Conservation (phyloP, 192 early-diverging fungal species). For the Backusella westeae region DNA sequence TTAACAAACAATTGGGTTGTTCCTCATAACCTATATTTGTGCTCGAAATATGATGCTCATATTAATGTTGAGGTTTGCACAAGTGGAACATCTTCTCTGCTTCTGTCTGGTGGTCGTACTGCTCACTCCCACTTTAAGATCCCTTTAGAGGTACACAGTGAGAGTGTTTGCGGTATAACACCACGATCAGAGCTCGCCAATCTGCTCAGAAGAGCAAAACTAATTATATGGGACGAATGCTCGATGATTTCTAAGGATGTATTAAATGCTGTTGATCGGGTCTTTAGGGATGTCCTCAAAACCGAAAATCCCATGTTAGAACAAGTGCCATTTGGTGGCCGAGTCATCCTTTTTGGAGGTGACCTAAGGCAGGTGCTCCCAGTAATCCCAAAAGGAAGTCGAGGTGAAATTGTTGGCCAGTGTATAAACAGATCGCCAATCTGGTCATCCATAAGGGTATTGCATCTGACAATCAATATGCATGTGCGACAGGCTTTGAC, state of each 20-base stretch:
- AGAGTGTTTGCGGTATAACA: not conserved
- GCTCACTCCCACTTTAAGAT: constrained; percentile 36
- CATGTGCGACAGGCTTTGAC: not conserved
- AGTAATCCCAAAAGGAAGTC: constrained; percentile 19
- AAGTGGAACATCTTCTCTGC: constrained; percentile 33
- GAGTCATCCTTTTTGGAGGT: not conserved
- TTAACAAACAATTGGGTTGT: too few relatives aligned
- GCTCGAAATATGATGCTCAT: too few relatives aligned
- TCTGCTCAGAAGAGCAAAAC: constrained; percentile 13
- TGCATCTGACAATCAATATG: constrained; percentile 13
- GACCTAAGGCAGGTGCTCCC: constrained; percentile 20
- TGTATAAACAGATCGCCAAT: constrained; percentile 24
- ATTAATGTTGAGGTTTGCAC: not conserved
- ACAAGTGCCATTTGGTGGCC: constrained; percentile 24
- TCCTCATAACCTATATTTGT: too few relatives aligned
- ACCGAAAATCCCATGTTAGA: constrained; percentile 6
- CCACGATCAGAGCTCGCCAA: not conserved
- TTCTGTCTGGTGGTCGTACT: constrained; percentile 26
- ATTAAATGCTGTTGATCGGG: not conserved
- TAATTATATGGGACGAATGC: constrained; percentile 19
- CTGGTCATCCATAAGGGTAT: constrained; percentile 2
- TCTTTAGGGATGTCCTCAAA: too few relatives aligned
- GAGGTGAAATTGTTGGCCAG: constrained; percentile 11
- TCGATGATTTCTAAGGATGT: constrained; percentile 18
- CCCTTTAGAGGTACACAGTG: constrained; percentile 9